Evolutionary conservation across 768 basidiomycete genomes (phyloP).

Genomic region (Panellus pusillus): DNA sequence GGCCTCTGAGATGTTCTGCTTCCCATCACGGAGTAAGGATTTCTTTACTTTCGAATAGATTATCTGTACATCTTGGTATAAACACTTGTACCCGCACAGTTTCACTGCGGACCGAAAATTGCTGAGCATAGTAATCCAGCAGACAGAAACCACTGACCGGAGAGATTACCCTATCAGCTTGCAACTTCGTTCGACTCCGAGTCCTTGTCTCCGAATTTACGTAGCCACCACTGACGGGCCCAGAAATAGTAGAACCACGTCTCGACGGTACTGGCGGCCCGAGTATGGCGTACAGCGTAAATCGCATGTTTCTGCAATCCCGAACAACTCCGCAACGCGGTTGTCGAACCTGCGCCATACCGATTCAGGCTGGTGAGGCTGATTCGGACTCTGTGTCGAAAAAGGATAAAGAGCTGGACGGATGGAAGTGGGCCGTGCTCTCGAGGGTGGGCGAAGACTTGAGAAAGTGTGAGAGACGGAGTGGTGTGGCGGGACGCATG

Average conservation of each 20-base stretch:
- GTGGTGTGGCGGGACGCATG: constrained; percentile 2
- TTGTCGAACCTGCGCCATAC: constrained; percentile 4
- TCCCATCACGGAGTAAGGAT: too few relatives aligned
- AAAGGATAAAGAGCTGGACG: constrained; percentile 1
- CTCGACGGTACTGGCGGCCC: constrained; percentile 5
- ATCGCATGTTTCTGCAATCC: constrained; percentile 4
- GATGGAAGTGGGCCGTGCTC: neutral
- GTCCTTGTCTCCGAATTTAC: neutral
- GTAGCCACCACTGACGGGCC: constrained; percentile 4
- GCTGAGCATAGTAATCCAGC: too few relatives aligned
- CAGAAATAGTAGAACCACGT: constrained; percentile 12
- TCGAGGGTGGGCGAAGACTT: neutral
- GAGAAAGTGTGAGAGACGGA: constrained; percentile 5
- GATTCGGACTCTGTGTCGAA: neutral
- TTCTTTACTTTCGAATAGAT: too few relatives aligned
- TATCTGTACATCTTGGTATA: too few relatives aligned
- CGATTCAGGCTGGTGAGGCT: neutral
- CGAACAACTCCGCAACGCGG: neutral
- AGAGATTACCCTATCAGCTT: too few relatives aligned
- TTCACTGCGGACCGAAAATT: too few relatives aligned
- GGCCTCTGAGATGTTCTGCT: too few relatives aligned
- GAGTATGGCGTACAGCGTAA: constrained; percentile 5
- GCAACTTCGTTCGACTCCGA: too few relatives aligned
- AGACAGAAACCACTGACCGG: too few relatives aligned
- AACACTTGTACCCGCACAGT: too few relatives aligned